phyloP scores from a whole-genome alignment of 176 grass and related monocot genomes.

The Triticum monococcum region DNA sequence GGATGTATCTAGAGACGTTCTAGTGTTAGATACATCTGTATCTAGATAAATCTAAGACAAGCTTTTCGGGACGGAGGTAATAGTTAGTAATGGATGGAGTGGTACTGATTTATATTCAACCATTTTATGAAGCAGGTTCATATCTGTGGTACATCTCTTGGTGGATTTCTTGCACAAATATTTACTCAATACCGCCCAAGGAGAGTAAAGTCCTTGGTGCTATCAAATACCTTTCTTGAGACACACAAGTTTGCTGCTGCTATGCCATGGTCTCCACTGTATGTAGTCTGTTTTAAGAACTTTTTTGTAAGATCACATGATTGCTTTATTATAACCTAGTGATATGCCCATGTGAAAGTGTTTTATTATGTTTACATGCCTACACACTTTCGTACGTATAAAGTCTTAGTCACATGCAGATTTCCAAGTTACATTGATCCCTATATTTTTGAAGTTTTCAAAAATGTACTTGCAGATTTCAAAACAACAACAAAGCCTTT shows the following conservation, averaged over 20 bases:
- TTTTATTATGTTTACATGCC: neutral
- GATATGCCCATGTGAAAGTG: neutral
- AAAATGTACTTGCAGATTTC: neutral
- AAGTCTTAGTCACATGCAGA: neutral
- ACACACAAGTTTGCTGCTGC: slow-evolving; percentile 89
- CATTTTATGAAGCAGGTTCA: slow-evolving; percentile 59
- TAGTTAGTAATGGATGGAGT: neutral
- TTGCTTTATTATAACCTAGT: neutral
- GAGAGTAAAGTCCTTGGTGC: slow-evolving; percentile 86
- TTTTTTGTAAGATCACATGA: neutral
- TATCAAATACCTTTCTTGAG: slow-evolving; percentile 96
- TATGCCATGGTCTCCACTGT: slow-evolving; percentile 98
- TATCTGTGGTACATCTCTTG: slow-evolving; percentile 98
- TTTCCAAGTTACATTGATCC: neutral
- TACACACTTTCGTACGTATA: neutral
- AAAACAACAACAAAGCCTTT: neutral
- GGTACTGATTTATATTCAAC: neutral
- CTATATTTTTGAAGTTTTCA: neutral
- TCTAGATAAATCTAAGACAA: too few relatives aligned
- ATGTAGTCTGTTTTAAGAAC: slow-evolving; percentile 34
- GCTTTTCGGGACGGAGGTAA: too few relatives aligned
- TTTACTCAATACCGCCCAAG: slow-evolving; percentile 88
- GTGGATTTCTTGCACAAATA: slow-evolving; percentile 94
- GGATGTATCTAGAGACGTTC: too few relatives aligned
- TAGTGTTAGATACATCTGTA: too few relatives aligned